Evolutionary conservation across 495 filamentous ascomycete genomes (phyloP).

Genomic region (Aspergillus homomorphus): DNA sequence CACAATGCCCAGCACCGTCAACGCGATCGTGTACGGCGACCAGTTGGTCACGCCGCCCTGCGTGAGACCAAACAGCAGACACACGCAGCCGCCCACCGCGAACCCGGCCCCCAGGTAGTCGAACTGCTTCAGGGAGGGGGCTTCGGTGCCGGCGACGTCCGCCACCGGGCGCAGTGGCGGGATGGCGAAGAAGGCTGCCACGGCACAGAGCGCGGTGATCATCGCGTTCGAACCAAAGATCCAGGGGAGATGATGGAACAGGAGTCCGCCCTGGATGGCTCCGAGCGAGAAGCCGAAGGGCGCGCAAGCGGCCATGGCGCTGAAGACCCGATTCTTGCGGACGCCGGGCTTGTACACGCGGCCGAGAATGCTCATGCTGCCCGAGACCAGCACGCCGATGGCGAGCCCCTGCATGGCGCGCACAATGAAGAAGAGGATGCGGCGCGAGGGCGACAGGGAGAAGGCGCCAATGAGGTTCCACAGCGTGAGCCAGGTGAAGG

Average conservation of each 20-base stretch:
- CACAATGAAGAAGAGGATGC: constrained; percentile 31
- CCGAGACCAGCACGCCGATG: constrained; percentile 32
- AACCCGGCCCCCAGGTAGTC: constrained; percentile 27
- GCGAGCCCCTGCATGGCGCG: constrained; percentile 35
- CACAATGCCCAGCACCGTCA: constrained; percentile 26
- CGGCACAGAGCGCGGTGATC: constrained; percentile 23
- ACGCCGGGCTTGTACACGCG: constrained; percentile 31
- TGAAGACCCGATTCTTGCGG: constrained; percentile 36
- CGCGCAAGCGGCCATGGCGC: constrained; percentile 31
- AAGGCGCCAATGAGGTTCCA: constrained; percentile 45
- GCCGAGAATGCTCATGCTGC: constrained; percentile 32
- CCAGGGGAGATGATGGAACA: constrained; percentile 27
- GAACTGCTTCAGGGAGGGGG: constrained; percentile 29
- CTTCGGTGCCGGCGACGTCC: constrained; percentile 25
- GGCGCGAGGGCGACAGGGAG: constrained; percentile 26
- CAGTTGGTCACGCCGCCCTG: constrained; percentile 30
- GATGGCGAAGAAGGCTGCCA: constrained; percentile 27
- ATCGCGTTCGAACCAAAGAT: constrained; percentile 34
- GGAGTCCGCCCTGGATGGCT: constrained; percentile 28
- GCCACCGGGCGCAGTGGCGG: constrained; percentile 28
- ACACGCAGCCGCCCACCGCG: constrained; percentile 27
- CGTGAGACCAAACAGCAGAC: constrained; percentile 32
- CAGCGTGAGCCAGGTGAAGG: constrained; percentile 40
- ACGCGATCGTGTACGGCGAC: constrained; percentile 28
- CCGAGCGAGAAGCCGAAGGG: constrained; percentile 35